Percentiles rank a stretch among this genome's conserved stretches.
These are phyloP conservation scores for Aureobasidium sp. DNA, from an alignment of 2,329 filamentous ascomycete genomes.

Conservation along the genomic window DNA sequence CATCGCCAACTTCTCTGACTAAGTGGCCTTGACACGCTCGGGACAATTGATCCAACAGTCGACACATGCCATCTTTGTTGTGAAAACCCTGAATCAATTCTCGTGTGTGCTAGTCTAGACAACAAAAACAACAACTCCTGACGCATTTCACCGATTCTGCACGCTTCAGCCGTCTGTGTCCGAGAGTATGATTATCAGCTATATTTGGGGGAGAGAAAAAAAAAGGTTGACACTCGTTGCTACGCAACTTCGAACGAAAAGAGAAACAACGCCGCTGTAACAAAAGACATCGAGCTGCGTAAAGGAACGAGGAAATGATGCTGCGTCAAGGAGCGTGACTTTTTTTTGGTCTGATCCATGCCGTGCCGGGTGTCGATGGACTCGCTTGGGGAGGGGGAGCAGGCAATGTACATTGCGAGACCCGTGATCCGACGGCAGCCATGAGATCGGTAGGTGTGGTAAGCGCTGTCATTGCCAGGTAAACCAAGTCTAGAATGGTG, in stretches of 20 bases:
- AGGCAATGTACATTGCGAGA: conserved; percentile 16
- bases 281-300: conserved; percentile 11
- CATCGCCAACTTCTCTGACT: too few species aligned
- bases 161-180: not conserved
- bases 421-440: conserved; percentile 9
- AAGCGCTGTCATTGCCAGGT: not conserved
- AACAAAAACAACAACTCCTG: not conserved
- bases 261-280: conserved; percentile 6
- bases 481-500: conserved; percentile 12
- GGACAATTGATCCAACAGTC: not conserved
- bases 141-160: not conserved
- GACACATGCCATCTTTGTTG: not conserved
- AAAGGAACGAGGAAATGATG: conserved; percentile 1
- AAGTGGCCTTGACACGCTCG: too few species aligned
- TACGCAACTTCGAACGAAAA: not conserved
- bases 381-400: not conserved
- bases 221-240: not conserved
- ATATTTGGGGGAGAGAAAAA: conserved; percentile 5
- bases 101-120: not conserved
- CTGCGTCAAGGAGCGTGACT: conserved; percentile 19
- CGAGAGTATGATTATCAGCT: conserved; percentile 15
- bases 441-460: conserved; percentile 2
- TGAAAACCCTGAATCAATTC: conserved; percentile 2
- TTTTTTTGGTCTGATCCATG: conserved; percentile 9
- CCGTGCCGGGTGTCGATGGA: not conserved